phyloP scores from a whole-genome alignment of 1,139 yeast genomes.

The Diutina pseudorugosa region DNA sequence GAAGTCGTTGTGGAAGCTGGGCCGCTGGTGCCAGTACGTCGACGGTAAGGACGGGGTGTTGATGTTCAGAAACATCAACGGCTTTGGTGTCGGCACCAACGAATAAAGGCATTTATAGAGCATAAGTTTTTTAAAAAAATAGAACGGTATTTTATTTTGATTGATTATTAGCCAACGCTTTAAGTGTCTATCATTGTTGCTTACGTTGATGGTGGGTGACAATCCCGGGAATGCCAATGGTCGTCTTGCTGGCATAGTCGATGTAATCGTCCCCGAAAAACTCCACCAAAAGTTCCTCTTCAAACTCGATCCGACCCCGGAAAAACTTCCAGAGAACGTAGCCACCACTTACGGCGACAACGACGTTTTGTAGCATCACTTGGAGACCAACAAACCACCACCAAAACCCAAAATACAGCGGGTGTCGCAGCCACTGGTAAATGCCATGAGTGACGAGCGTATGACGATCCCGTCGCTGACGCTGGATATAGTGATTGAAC shows the following conservation, averaged over 20 bases:
- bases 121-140: not conserved
- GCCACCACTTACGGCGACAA: slow-evolving; percentile 35
- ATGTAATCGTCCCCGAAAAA: slow-evolving; percentile 64
- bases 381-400: slow-evolving; percentile 93
- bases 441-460: slow-evolving; percentile 61
- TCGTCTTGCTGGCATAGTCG: slow-evolving; percentile 36
- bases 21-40: slow-evolving; percentile 46
- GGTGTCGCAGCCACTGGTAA: slow-evolving; percentile 62
- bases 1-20: slow-evolving; percentile 41
- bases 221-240: slow-evolving; percentile 46
- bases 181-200: no score
- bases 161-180: no score
- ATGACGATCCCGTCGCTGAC: slow-evolving; percentile 40
- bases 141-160: not conserved
- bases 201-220: not conserved
- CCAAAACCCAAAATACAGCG: slow-evolving; percentile 83
- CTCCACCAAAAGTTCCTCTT: slow-evolving; percentile 48
- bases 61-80: slow-evolving; percentile 49
- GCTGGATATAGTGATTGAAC: slow-evolving; percentile 74
- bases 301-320: slow-evolving; percentile 48
- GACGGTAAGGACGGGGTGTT: slow-evolving; percentile 25
- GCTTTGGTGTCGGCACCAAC: slow-evolving; percentile 22
- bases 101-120: not conserved
- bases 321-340: slow-evolving; percentile 54
- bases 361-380: slow-evolving; percentile 44